Percentiles rank a stretch among this genome's conserved stretches.
Evolutionary conservation across 1,139 yeast species (phyloP).

Genomic region (Wickerhamomyces sp.): DNA sequence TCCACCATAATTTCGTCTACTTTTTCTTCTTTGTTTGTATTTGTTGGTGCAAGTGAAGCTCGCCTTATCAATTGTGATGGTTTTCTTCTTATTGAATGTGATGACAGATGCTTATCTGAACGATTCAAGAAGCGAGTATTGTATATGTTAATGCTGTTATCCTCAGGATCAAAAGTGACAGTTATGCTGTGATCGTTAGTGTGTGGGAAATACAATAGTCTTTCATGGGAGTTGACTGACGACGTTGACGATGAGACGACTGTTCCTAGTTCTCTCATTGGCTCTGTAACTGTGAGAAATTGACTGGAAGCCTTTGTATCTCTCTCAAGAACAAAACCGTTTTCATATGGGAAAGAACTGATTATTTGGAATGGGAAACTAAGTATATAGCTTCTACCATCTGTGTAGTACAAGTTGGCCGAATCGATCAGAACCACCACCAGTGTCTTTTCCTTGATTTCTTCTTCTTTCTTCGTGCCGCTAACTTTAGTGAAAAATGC

Average conservation of each 20-base stretch:
- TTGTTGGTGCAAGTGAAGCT: slow-evolving; percentile 4
- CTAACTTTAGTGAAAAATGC: slow-evolving; percentile 46
- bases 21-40: slow-evolving; percentile 3
- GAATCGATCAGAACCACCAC: slow-evolving; percentile 47
- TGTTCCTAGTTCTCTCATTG: slow-evolving; percentile 61
- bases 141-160: slow-evolving; percentile 41
- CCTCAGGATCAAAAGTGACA: slow-evolving; percentile 46
- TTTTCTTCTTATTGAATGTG: slow-evolving; percentile 11
- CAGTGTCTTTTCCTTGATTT: slow-evolving; percentile 29
- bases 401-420: slow-evolving; percentile 51
- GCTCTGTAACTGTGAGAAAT: slow-evolving; percentile 62
- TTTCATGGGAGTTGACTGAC: slow-evolving; percentile 55
- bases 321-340: slow-evolving; percentile 60
- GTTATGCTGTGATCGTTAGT: slow-evolving; percentile 37
- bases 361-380: slow-evolving; percentile 60
- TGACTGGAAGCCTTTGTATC: slow-evolving; percentile 28
- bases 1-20: slow-evolving; percentile 28
- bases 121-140: slow-evolving; percentile 41
- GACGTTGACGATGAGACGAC: slow-evolving; percentile 69
- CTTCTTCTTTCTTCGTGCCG: slow-evolving; percentile 3
- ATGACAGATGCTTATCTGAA: slow-evolving; percentile 3
- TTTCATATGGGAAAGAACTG: slow-evolving; percentile 52
- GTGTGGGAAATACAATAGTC: slow-evolving; percentile 46
- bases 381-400: slow-evolving; percentile 53
- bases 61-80: slow-evolving; percentile 13